Evolutionary conservation across 805 yeast species (phyloP).

Genomic region (Barnettozyma sp.): DNA sequence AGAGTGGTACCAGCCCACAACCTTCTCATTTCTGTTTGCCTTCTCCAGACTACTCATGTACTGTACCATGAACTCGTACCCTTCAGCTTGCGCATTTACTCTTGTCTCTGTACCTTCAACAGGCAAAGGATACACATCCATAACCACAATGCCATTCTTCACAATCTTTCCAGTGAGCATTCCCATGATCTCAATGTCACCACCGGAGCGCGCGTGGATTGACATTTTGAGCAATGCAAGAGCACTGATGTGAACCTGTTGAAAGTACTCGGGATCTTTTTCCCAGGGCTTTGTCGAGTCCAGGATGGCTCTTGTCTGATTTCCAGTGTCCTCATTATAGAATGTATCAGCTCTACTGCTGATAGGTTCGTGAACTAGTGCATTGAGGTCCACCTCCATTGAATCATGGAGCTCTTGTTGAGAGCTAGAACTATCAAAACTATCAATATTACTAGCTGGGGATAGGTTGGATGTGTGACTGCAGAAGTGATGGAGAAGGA

Average conservation of each 20-base stretch:
- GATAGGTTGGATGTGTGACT: not conserved
- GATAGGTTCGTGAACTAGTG: conserved; percentile 12
- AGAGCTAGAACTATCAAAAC: conserved; percentile 5
- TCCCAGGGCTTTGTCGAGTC: conserved; percentile 45
- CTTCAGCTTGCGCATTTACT: conserved; percentile 90
- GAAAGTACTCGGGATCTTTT: conserved; percentile 52
- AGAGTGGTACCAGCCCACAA: conserved; percentile 98
- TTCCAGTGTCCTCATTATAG: conserved; percentile 11
- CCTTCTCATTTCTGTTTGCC: conserved; percentile 51
- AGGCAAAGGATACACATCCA: conserved; percentile 82
- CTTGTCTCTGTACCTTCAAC: conserved; percentile 95
- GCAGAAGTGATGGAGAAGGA: conserved; percentile 7
- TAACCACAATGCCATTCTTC: conserved; percentile 50
- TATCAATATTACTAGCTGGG: not conserved
- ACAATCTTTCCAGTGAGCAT: conserved; percentile 77
- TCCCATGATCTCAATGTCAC: conserved; percentile 90
- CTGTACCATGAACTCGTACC: conserved; percentile 90
- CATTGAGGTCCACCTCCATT: conserved; percentile 13
- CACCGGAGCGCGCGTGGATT: conserved; percentile 76
- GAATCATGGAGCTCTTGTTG: conserved; percentile 9
- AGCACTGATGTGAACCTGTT: conserved; percentile 56
- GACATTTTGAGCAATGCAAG: conserved; percentile 71
- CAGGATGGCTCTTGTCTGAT: conserved; percentile 12
- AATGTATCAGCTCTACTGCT: conserved; percentile 13
- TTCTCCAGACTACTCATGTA: conserved; percentile 54